Evolutionary conservation across 805 yeast genomes (phyloP).

Genomic region (Cyberlindnera galapagoensis): DNA sequence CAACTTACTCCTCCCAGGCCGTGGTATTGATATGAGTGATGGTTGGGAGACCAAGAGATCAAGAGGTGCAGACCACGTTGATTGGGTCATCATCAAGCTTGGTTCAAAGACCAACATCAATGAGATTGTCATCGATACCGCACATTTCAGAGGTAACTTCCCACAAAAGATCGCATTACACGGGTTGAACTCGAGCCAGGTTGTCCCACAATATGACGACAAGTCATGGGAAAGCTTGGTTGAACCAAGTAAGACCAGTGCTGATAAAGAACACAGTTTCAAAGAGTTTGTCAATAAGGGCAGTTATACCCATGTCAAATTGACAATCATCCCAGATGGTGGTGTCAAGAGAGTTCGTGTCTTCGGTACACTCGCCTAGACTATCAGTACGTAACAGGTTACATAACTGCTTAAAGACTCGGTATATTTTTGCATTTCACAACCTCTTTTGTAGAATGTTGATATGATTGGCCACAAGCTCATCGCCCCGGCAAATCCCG

Average conservation of each 20-base stretch:
- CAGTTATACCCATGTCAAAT: slow-evolving; percentile 60
- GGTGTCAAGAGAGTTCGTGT: slow-evolving; percentile 91
- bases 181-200: slow-evolving; percentile 37
- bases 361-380: slow-evolving; percentile 41
- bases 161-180: slow-evolving; percentile 77
- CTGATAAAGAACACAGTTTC: slow-evolving; percentile 73
- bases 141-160: slow-evolving; percentile 90
- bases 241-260: slow-evolving; percentile 64
- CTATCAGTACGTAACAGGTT: too few relatives aligned
- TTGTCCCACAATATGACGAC: slow-evolving; percentile 36
- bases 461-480: background rate
- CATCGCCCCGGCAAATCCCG: slow-evolving; percentile 1
- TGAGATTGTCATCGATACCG: slow-evolving; percentile 76
- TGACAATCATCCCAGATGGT: slow-evolving; percentile 92
- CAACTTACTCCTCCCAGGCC: slow-evolving; percentile 83
- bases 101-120: slow-evolving; percentile 59
- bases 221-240: slow-evolving; percentile 61
- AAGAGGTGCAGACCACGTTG: slow-evolving; percentile 74
- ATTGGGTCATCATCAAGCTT: slow-evolving; percentile 83
- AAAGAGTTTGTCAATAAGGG: slow-evolving; percentile 22
- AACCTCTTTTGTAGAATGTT: background rate
- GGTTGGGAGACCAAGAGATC: slow-evolving; percentile 98
- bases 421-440: background rate
- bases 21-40: slow-evolving; percentile 95
- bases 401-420: background rate